Percentiles rank a stretch among this genome's conserved stretches.
These are phyloP conservation scores for Trifolium pratense DNA, from an alignment of 306 rosid genomes.

Conservation along the genomic window DNA sequence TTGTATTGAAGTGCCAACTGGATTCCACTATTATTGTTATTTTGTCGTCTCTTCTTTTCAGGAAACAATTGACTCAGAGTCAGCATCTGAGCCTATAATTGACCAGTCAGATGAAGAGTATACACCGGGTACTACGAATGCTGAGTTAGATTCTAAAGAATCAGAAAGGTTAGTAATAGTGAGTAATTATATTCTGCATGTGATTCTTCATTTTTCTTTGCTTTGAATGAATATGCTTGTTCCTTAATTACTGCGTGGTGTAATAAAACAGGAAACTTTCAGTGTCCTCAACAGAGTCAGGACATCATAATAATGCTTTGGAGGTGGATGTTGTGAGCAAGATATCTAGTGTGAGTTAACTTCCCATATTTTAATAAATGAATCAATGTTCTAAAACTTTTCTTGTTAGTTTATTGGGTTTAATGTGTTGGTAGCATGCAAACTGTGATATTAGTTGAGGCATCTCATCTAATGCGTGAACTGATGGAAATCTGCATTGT, in stretches of 20 bases:
- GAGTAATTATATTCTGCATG: neutral
- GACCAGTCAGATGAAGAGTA: constrained; percentile 44
- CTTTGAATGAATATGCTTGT: neutral
- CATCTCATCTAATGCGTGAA: constrained; percentile 5
- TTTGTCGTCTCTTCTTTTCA: constrained; percentile 35
- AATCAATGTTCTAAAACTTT: neutral
- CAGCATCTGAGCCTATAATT: constrained; percentile 28
- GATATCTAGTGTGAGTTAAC: constrained; percentile 42
- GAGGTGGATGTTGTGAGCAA: constrained; percentile 49
- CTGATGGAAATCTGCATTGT: neutral
- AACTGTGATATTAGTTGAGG: neutral
- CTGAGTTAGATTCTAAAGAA: constrained; percentile 42
- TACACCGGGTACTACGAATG: constrained; percentile 33
- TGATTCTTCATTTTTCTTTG: neutral
- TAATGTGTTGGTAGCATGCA: neutral
- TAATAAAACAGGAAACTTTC: constrained; percentile 58
- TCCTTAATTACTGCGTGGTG: constrained; percentile 26
- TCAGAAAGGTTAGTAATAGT: constrained; percentile 60
- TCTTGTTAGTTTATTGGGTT: neutral
- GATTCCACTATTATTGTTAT: constrained; percentile 4
- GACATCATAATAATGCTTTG: constrained; percentile 49
- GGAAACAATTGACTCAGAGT: constrained; percentile 42
- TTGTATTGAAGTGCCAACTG: neutral
- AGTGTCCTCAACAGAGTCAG: constrained; percentile 51
- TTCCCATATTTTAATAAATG: constrained; percentile 3